A percentile compares a stretch with the other conserved stretches of the same genome.
phyloP scores from a whole-genome alignment of 495 filamentous ascomycete species.

The Penicillium silybi region DNA sequence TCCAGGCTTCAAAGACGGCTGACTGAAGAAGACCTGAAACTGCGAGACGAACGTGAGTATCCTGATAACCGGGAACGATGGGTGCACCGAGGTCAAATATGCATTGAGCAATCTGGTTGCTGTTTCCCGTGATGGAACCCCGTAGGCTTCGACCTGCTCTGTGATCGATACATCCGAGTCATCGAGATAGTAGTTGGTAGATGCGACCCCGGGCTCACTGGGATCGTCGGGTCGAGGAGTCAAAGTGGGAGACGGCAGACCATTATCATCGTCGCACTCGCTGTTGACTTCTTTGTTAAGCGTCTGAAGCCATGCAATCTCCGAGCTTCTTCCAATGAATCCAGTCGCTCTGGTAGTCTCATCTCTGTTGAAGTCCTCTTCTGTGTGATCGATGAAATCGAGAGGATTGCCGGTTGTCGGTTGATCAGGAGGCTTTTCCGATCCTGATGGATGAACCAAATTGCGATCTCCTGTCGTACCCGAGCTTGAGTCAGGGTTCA shows the following conservation, averaged over 20 bases:
- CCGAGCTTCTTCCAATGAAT: constrained; percentile 59
- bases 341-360: constrained; percentile 46
- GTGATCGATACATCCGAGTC: constrained; percentile 44
- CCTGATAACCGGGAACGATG: constrained; percentile 57
- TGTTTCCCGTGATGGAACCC: constrained; percentile 45
- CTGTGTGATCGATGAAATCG: constrained; percentile 49
- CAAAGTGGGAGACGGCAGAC: constrained; percentile 25
- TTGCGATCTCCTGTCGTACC: constrained; percentile 10
- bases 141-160: constrained; percentile 43
- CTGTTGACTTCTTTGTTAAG: constrained; percentile 33
- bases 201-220: constrained; percentile 27
- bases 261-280: constrained; percentile 28
- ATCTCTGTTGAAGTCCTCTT: constrained; percentile 56
- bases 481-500: constrained; percentile 13
- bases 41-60: constrained; percentile 50
- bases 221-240: constrained; percentile 24
- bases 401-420: constrained; percentile 41
- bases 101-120: constrained; percentile 54
- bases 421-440: constrained; percentile 21
- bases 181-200: constrained; percentile 47
- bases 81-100: constrained; percentile 58
- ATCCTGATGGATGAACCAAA: constrained; percentile 8
- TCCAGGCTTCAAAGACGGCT: constrained; percentile 34
- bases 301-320: constrained; percentile 55
- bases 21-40: constrained; percentile 45